Base-by-base conservation (phyloP, 192 early-diverging fungal species). In the Lobulomyces angularis region DNA sequence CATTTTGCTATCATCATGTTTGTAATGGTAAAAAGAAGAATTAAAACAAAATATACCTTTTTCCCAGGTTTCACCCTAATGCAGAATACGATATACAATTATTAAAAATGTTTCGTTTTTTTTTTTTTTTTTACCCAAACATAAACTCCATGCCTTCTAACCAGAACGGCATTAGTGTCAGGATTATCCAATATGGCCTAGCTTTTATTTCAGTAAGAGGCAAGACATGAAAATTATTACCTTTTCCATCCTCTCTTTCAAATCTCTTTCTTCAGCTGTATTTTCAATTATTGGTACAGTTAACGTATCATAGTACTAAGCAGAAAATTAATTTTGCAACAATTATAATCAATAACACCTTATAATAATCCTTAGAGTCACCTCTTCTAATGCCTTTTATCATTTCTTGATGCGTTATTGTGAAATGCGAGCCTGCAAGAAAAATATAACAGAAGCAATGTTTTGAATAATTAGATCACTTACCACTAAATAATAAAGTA, bases 1-100 rank as follows among this genome's bases (percentile, higher is more conserved):
- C 81, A 81, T 59, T 97, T 97, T 36, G 93, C 88, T 66, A 29
- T 1, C 5, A 27, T 8, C 16, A 7, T 17, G 7, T 38, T 17
- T 7, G 31, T 12, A 14, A 7, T 11, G 21, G 19, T 2, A 45
- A 37, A 8, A 1, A 34, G 40, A 29, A n/a, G 5, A 43, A 19
- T 31, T 7, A 33, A 23, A 27, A 21, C 34, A 1, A 30, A 2
- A n/a, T 27, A 32, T 48, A 70, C 69, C 69, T 65, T 93, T 88
- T 64, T 93, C 81, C 93, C 93, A 94, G 11, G 67, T 70, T 70
- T 86, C 81, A 49, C 89, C 90, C 90, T 90, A 97, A 97, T 88
- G 52, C 93, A 97, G 27, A n/a, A n/a, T n/a, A n/a, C n/a, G n/a
- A n/a, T n/a, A n/a, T n/a, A n/a, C n/a, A n/a, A n/a, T n/a, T n/a